Evolutionary conservation across 305 asterid genomes (phyloP), one percentile per base, ranked within the genome.

Genomic region (Ajuga reptans): DNA sequence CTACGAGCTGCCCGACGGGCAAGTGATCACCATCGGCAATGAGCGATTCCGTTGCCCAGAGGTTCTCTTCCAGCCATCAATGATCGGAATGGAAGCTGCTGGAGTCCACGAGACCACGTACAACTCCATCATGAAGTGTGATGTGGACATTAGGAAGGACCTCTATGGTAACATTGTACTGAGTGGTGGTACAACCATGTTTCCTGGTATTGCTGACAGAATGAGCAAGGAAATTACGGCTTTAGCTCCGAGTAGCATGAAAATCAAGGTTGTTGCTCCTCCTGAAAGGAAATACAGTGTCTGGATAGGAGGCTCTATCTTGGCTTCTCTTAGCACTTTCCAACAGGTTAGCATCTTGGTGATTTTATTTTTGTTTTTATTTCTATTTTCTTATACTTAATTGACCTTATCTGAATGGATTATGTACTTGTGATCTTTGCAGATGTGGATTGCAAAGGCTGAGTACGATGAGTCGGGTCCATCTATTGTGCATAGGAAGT

Each of bases 271-370:
- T 21, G 83, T 79, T 21, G 83, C 83, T 1, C 83, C 83, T 57
- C 83, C 83, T 15, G 83, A 79, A 15, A 79, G 83, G 83, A 79
- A 79, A 72, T 79, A 79, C 76, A 79, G 83, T 72, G 80, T 79
- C 71, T 79, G 83, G 83, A 79, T 79, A 6, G 83, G 83, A 72
- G 83, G 83, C 24, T 79, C 80, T 9, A 79, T 79, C 76, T 63
- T 79, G 78, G 83, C 83, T 31, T 79, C 83, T 66, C 83, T 79
- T 78, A 79, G 83, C 78, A 79, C 80, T 66, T 79, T 79, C 80
- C 83, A 79, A 75, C 83, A 79, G 80, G 83, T 75, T 39, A 36
- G 64, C 45, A 9, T 60, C 21, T 65, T 56, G 27, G 34, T 41
- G 51, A 5, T 27, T 2, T 41, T 0, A 14, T 59, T 3, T 1